Evolutionary conservation across 441 rosid genomes (phyloP), one percentile per base, ranked within the genome.

Genomic region (Macaranga tanarius): DNA sequence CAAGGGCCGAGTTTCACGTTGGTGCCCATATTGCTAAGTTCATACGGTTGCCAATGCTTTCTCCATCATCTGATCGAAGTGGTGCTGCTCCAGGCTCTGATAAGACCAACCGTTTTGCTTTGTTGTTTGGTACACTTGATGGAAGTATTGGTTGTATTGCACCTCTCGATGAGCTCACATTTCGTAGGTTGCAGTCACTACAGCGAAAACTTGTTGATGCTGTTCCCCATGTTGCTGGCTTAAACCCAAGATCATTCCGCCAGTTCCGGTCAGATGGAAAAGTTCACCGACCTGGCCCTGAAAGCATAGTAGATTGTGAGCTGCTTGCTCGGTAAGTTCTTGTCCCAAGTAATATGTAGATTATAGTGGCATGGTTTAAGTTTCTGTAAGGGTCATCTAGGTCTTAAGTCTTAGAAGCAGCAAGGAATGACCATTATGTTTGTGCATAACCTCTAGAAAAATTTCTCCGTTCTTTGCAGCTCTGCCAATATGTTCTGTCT

Each of bases 111-210:
- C 98, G 99, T 45, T 95, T 82, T 83, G 97, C 97, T 62, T 83
- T 89, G 69, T 75, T 95, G 60, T 95, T 93, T 79, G 97, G 92
- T 76, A 95, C 99, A 62, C 82, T 95, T 76, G 99, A 95, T 75
- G 99, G 98, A 34, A 89, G 99, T 84, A 75, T 93, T 68, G 99
- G 98, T 20, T 95, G 98, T 79, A 78, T 93, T 73, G 97, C 99
- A 61, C 98, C 99, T 71, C 94, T 95, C 12, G 98, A 95, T 50
- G 99, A 95, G 81, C 84, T 91, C 74, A 90, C 92, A n/a, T 95
- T 95, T 72, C 97, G 97, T 70, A 89, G 98, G 86, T 84, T 95
- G 82, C 98, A 88, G 83, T 91, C 97, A 2, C 83, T 95, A 38
- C 99, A 95, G 84, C 87, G 81, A 76, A 93, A 93, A 86, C 97